These are phyloP conservation scores for Monosporascus sp. DNA, from an alignment of 2,329 filamentous ascomycete species.

Conservation along the genomic window DNA sequence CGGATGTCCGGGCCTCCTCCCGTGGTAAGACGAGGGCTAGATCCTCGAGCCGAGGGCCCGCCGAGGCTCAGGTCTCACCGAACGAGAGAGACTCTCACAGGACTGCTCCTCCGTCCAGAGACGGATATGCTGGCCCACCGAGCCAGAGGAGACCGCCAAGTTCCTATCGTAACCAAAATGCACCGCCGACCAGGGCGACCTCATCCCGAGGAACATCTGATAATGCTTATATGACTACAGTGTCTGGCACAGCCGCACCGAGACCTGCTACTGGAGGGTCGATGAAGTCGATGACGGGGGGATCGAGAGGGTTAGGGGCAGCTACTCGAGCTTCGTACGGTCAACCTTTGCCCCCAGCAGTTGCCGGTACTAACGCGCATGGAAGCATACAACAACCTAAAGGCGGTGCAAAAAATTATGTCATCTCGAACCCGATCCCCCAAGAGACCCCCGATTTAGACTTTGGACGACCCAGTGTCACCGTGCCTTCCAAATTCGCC, in stretches of 20 bases:
- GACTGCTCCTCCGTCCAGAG: constrained; percentile 47
- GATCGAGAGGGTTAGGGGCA: constrained; percentile 55
- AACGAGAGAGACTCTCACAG: constrained; percentile 56
- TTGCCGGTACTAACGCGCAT: constrained; percentile 84
- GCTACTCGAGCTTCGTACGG: constrained; percentile 70
- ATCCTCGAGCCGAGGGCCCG: constrained; percentile 50
- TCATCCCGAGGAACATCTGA: constrained; percentile 53
- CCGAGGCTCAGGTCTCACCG: constrained; percentile 35
- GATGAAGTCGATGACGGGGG: constrained; percentile 56
- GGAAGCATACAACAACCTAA: constrained; percentile 82
- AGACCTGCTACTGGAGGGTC: constrained; percentile 83
- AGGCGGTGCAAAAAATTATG: constrained; percentile 60
- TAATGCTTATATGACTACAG: constrained; percentile 44
- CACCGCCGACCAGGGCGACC: constrained; percentile 41
- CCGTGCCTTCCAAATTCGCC: constrained; percentile 54
- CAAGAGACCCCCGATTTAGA: constrained; percentile 47
- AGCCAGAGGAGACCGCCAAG: constrained; percentile 40
- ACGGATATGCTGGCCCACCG: constrained; percentile 33
- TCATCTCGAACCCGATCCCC: constrained; percentile 63
- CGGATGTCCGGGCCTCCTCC: constrained; percentile 20
- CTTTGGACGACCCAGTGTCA: constrained; percentile 57
- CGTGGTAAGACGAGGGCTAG: constrained; percentile 44
- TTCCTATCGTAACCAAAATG: constrained; percentile 42
- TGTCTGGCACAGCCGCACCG: constrained; percentile 37
- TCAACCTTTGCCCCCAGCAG: constrained; percentile 79